Evolutionary conservation across 2,329 filamentous ascomycete genomes (phyloP).

Genomic region (Cordyceps cicadae): DNA sequence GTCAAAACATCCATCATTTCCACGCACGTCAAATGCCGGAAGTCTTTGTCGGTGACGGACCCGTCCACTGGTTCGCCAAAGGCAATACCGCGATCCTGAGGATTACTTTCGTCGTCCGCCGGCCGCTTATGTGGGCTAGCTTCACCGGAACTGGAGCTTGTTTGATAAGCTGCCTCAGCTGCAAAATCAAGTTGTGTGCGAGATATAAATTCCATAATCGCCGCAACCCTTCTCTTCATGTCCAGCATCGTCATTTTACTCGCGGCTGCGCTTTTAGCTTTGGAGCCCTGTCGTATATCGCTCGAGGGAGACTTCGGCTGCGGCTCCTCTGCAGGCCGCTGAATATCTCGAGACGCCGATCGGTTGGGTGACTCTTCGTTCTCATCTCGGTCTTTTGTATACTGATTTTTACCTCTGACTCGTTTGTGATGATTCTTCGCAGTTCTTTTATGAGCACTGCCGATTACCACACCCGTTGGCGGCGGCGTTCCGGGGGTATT

Average conservation of each 20-base stretch:
- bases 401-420: slow-evolving; percentile 70
- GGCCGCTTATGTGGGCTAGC: slow-evolving; percentile 31
- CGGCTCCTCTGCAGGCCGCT: slow-evolving; percentile 28
- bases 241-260: slow-evolving; percentile 77
- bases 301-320: slow-evolving; percentile 29
- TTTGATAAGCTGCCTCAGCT: slow-evolving; percentile 44
- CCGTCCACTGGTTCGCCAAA: not conserved
- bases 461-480: slow-evolving; percentile 37
- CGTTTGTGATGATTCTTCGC: slow-evolving; percentile 56
- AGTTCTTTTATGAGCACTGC: slow-evolving; percentile 48
- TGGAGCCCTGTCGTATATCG: slow-evolving; percentile 47
- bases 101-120: not conserved
- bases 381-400: slow-evolving; percentile 65
- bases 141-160: slow-evolving; percentile 30
- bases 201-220: slow-evolving; percentile 83
- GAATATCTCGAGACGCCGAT: slow-evolving; percentile 44
- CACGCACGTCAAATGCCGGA: slow-evolving; percentile 66
- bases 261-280: slow-evolving; percentile 43
- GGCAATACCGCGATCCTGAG: slow-evolving; percentile 12
- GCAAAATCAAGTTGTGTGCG: slow-evolving; percentile 83
- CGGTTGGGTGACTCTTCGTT: slow-evolving; percentile 50
- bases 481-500: slow-evolving; percentile 32
- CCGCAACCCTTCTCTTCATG: slow-evolving; percentile 75
- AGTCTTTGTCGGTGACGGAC: slow-evolving; percentile 38
- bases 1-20: slow-evolving; percentile 90